A percentile compares a stretch with the other conserved stretches of the same genome.
phyloP scores from a whole-genome alignment of 306 rosid genomes.

The Fragaria iinumae region DNA sequence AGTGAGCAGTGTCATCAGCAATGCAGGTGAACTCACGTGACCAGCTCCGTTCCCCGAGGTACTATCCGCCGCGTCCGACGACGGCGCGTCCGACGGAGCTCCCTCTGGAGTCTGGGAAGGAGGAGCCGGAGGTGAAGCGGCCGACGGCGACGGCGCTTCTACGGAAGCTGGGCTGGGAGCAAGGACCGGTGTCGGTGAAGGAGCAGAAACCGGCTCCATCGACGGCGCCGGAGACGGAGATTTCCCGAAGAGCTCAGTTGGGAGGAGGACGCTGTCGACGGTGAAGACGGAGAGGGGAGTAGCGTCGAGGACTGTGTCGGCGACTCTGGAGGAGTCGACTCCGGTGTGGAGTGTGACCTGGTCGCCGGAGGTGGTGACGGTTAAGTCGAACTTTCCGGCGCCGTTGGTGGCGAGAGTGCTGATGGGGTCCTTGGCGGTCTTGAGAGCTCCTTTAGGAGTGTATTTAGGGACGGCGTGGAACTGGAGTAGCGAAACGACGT shows the following conservation, averaged over 20 bases:
- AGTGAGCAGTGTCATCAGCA: conserved; percentile 32
- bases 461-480: conserved; percentile 65
- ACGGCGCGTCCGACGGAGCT: conserved; percentile 56
- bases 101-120: conserved; percentile 42
- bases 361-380: conserved; percentile 57
- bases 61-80: conserved; percentile 45
- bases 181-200: conserved; percentile 45
- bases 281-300: conserved; percentile 65
- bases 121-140: conserved; percentile 80
- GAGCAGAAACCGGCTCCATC: conserved; percentile 41
- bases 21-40: conserved; percentile 42
- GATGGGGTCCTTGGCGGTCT: conserved; percentile 54
- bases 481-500: conserved; percentile 60
- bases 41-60: conserved; percentile 35
- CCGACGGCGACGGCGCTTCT: conserved; percentile 57
- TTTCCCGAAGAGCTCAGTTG: conserved; percentile 56
- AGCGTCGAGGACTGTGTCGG: conserved; percentile 69
- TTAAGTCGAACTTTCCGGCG: conserved; percentile 68
- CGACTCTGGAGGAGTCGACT: conserved; percentile 63
- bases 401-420: conserved; percentile 66
- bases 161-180: conserved; percentile 39
- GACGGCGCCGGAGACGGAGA: conserved; percentile 86
- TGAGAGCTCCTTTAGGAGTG: conserved; percentile 68
- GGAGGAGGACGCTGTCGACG: conserved; percentile 72
- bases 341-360: conserved; percentile 81